Evolutionary conservation across 2,329 filamentous ascomycete species (phyloP), one percentile per base, ranked within the genome.

Genomic region (Leptosphaerulina australis): DNA sequence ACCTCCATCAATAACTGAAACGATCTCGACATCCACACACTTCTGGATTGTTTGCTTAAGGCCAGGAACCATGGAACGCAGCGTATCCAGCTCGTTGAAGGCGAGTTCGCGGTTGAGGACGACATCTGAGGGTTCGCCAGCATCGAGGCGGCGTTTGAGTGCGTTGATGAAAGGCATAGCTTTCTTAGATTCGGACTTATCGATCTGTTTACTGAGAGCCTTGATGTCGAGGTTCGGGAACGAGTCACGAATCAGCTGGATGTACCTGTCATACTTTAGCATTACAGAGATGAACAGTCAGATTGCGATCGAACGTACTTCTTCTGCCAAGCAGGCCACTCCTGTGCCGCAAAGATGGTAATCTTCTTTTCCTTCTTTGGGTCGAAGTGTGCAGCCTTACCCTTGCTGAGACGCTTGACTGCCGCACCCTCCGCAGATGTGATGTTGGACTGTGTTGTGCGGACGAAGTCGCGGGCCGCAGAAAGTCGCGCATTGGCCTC

Each of bases 151-250:
- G 73, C 84, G 89, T 86, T 97, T 97, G 53, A 97, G 79, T 5
- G 73, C 77, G 77, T 97, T 92, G 39, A 97, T 87, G 68, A 97
- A 97, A 0, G 94, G 94, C 93, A 97, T 97, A 2, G 91, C 93
- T 77, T 95, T 94, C 84, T 97, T 99, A 82, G 91, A 91, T 76
- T 95, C 90, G 68, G 91, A 81, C 79, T 96, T 96, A 62, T 85
- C 85, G 50, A 97, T 87, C 68, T 86, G 83, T 60, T 85, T 86
- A 65, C 86, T 89, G 36, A 97, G 79, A 48, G 84, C 85, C 79
- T 95, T 96, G 71, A 95, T 90, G 68, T 96, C 87, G 58, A 88
- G 86, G 58, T 66, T 60, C n/a, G 61, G 59, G 38, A 64, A 66
- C 12, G 63, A 59, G 30, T 56, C 53, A 34, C 58, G 63, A 40